Evolutionary conservation across 352 stramenopile genomes (phyloP).

Genomic region (Vaucheria bursata): DNA sequence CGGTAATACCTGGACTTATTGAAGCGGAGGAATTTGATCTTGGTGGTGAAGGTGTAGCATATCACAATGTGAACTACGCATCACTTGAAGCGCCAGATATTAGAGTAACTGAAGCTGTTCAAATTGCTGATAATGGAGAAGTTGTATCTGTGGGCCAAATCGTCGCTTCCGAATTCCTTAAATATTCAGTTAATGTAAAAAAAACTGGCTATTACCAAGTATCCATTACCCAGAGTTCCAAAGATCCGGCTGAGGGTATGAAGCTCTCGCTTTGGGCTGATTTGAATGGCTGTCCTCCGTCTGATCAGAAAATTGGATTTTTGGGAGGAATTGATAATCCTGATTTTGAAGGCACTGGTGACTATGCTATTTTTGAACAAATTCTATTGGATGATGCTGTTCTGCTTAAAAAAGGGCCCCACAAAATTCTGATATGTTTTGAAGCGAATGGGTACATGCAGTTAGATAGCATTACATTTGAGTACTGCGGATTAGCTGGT

Average conservation of each 20-base stretch:
- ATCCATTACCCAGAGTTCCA: background rate
- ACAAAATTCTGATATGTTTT: background rate
- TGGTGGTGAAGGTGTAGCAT: conserved; percentile 17
- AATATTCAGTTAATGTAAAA: background rate
- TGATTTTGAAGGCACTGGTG: background rate
- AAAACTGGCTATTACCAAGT: background rate
- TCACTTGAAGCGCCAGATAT: background rate
- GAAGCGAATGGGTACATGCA: background rate
- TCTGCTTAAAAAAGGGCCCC: background rate
- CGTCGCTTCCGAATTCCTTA: background rate
- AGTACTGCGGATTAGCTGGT: background rate
- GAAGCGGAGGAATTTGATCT: conserved; percentile 15
- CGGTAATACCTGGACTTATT: conserved; percentile 8
- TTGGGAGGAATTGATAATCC: background rate
- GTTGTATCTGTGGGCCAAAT: background rate
- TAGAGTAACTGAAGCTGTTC: background rate
- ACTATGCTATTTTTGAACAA: too few species aligned
- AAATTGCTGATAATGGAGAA: background rate
- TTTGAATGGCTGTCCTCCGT: background rate
- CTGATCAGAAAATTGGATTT: too few species aligned
- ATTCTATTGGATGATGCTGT: background rate
- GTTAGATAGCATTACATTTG: background rate
- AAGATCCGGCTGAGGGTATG: background rate
- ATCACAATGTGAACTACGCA: background rate
- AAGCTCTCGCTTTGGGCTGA: background rate